phyloP scores from a whole-genome alignment of 331 rosid species.

The Erythrophleum ivorense region DNA sequence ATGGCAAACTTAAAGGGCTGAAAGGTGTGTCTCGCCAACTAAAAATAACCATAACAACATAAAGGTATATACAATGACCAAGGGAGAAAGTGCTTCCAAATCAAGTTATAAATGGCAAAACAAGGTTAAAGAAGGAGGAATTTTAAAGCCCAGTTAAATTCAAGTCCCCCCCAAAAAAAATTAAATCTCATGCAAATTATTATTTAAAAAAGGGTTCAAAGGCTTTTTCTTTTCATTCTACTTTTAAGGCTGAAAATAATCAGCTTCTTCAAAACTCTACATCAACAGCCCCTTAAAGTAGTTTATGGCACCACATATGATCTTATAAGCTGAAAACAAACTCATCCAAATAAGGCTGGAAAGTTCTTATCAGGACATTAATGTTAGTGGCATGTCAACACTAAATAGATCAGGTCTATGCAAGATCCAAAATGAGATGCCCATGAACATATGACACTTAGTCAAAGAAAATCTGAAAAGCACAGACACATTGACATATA shows the following conservation, averaged over 20 bases:
- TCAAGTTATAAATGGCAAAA: conserved; percentile 8
- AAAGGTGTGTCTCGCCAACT: not conserved
- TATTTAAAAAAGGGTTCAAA: not conserved
- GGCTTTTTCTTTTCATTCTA: not conserved
- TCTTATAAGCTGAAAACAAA: not conserved
- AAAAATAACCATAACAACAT: not conserved
- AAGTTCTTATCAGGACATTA: no score
- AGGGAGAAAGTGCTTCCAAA: not conserved
- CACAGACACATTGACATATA: no score
- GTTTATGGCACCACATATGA: not conserved
- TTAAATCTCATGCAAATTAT: not conserved
- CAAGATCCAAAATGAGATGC: not conserved
- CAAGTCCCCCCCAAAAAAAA: not conserved
- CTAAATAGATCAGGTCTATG: not conserved
- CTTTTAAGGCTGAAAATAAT: not conserved
- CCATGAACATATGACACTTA: not conserved
- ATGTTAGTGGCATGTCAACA: not conserved
- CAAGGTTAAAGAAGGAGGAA: not conserved
- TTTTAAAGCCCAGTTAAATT: not conserved
- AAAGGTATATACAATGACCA: not conserved
- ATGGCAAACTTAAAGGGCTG: not conserved
- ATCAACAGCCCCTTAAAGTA: no score
- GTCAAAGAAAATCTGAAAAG: not conserved
- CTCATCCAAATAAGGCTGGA: no score
- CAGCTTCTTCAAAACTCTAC: no score